Percentiles rank a stretch among this genome's conserved stretches.
phyloP scores from a whole-genome alignment of 73 alveolate genomes.

The Stentor coeruleus region DNA sequence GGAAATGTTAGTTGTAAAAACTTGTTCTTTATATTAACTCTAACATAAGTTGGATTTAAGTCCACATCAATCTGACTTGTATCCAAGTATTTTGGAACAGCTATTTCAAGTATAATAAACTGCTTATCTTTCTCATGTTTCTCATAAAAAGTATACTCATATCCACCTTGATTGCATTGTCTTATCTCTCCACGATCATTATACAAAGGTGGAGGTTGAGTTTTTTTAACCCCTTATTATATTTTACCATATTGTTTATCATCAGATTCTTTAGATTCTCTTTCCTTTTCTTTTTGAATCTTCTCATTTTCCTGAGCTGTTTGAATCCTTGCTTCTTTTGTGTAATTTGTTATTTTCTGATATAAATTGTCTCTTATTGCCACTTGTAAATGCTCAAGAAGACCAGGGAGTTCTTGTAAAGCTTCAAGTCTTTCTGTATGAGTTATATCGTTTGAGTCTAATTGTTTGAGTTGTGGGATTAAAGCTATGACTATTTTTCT shows the following conservation, averaged over 20 bases:
- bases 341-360: slow-evolving; percentile 39
- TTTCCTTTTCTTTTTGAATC: slow-evolving; percentile 33
- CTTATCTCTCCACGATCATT: slow-evolving; percentile 86
- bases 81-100: slow-evolving; percentile 89
- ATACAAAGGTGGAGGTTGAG: slow-evolving; percentile 65
- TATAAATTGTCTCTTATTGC: slow-evolving; percentile 39
- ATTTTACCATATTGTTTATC: slow-evolving; percentile 3
- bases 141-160: slow-evolving; percentile 67
- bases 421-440: slow-evolving; percentile 87
- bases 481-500: slow-evolving; percentile 72
- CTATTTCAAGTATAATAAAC: slow-evolving; percentile 59
- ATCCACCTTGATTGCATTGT: slow-evolving; percentile 90
- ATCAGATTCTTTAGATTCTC: slow-evolving; percentile 28
- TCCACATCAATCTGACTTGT: slow-evolving; percentile 91
- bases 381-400: slow-evolving; percentile 41
- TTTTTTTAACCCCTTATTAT: slow-evolving; percentile 31
- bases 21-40: slow-evolving; percentile 88
- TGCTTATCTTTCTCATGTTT: slow-evolving; percentile 58
- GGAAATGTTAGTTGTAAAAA: slow-evolving; percentile 80
- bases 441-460: slow-evolving; percentile 90
- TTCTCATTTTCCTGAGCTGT: slow-evolving; percentile 40
- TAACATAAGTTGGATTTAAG: slow-evolving; percentile 92
- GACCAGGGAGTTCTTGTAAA: slow-evolving; percentile 33
- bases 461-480: slow-evolving; percentile 65
- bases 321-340: slow-evolving; percentile 47